phyloP scores from a whole-genome alignment of 2,329 filamentous ascomycete species.

The Talaromyces sp. region DNA sequence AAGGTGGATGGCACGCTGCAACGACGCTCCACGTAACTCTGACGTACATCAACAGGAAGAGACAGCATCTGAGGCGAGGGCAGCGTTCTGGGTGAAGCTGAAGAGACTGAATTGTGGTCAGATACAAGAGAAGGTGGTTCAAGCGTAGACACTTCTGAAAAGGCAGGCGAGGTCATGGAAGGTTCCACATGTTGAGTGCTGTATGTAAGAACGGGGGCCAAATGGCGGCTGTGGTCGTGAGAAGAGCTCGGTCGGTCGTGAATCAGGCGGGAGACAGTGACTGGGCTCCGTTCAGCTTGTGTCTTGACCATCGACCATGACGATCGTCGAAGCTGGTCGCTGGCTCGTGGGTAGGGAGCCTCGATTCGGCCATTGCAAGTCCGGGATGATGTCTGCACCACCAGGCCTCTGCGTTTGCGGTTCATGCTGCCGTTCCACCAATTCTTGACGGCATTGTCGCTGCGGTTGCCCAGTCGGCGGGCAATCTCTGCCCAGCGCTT shows the following conservation, averaged over 20 bases:
- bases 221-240: constrained; percentile 1
- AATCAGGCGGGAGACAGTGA: constrained; percentile 7
- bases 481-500: constrained; percentile 94
- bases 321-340: constrained; percentile 10
- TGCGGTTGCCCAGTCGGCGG: constrained; percentile 71
- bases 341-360: constrained; percentile 29
- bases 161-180: constrained; percentile 59
- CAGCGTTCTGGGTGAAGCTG: constrained; percentile 49
- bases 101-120: constrained; percentile 59
- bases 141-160: constrained; percentile 55
- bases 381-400: constrained; percentile 30
- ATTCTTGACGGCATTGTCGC: constrained; percentile 95
- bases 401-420: constrained; percentile 54
- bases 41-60: constrained; percentile 40
- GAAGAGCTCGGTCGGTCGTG: constrained; percentile 8
- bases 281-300: constrained; percentile 5
- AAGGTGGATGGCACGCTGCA: constrained; percentile 21
- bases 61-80: constrained; percentile 37
- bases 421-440: constrained; percentile 97
- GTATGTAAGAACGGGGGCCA: constrained; percentile 34
- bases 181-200: constrained; percentile 43
- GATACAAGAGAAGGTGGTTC: constrained; percentile 67
- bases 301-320: constrained; percentile 18
- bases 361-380: constrained; percentile 33
- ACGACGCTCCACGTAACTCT: constrained; percentile 28